These are phyloP conservation scores for Amylostereum chailletii DNA, from an alignment of 1,284 basidiomycete genomes.

Conservation along the genomic window DNA sequence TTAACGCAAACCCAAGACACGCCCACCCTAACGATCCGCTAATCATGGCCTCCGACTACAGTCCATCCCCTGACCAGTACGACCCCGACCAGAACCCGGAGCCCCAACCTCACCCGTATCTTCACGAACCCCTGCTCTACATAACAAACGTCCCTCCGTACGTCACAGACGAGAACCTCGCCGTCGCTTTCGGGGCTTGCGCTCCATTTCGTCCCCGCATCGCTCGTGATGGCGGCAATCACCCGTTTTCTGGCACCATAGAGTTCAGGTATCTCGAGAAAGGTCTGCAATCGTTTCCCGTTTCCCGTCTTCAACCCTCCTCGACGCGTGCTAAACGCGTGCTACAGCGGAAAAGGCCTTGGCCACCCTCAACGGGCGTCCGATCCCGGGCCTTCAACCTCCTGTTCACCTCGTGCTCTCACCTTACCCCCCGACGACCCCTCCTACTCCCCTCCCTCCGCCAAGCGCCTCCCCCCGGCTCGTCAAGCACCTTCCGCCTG, in stretches of 20 bases:
- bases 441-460: slow-evolving; percentile 62
- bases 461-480: slow-evolving; percentile 67
- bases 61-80: slow-evolving; percentile 7
- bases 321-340: slow-evolving; percentile 9
- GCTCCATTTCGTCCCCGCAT: slow-evolving; percentile 75
- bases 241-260: slow-evolving; percentile 55
- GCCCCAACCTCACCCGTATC: slow-evolving; percentile 54
- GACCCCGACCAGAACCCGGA: background rate
- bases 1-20: too few relatives aligned
- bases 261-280: slow-evolving; percentile 73
- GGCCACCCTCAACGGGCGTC: slow-evolving; percentile 70
- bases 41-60: slow-evolving; percentile 10
- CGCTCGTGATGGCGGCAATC: slow-evolving; percentile 44
- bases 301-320: slow-evolving; percentile 1
- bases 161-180: slow-evolving; percentile 67
- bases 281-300: slow-evolving; percentile 35
- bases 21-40: too few relatives aligned
- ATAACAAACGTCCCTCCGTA: slow-evolving; percentile 64
- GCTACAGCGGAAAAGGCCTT: slow-evolving; percentile 78
- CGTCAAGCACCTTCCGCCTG: slow-evolving; percentile 66
- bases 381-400: slow-evolving; percentile 49
- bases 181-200: slow-evolving; percentile 58
- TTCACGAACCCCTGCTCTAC: slow-evolving; percentile 72
- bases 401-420: slow-evolving; percentile 58
- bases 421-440: slow-evolving; percentile 63